Conservation (phyloP, 768 basidiomycete species). For the Hygrophoropsis aurantiaca region DNA sequence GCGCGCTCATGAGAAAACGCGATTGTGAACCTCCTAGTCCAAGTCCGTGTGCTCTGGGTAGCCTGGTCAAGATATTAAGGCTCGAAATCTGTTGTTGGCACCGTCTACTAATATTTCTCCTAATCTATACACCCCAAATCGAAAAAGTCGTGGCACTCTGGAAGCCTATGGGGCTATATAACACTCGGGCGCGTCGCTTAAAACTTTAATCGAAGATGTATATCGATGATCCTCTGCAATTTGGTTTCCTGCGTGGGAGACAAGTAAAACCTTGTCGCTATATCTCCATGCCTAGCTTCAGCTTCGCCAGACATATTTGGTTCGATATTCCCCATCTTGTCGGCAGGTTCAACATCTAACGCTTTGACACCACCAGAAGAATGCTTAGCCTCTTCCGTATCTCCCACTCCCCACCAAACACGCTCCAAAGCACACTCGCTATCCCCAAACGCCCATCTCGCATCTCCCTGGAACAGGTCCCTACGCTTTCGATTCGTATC, state of each 20-base stretch:
- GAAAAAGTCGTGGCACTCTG: slow-evolving; percentile 46
- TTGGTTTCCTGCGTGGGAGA: slow-evolving; percentile 30
- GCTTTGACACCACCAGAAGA: no score
- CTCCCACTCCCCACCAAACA: no score
- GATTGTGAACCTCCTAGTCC: no score
- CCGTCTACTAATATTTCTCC: not conserved
- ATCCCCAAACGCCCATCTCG: slow-evolving; percentile 50
- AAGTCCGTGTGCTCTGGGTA: no score
- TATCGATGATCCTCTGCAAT: slow-evolving; percentile 41
- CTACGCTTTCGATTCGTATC: slow-evolving; percentile 76
- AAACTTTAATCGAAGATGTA: slow-evolving; percentile 54
- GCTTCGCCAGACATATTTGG: not conserved
- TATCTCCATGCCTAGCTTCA: not conserved
- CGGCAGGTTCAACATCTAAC: no score
- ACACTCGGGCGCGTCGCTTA: slow-evolving; percentile 55
- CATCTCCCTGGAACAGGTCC: slow-evolving; percentile 64
- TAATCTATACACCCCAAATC: slow-evolving; percentile 38
- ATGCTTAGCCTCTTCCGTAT: no score
- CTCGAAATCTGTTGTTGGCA: not conserved
- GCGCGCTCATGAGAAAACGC: no score
- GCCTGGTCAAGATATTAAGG: not conserved
- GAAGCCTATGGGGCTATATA: slow-evolving; percentile 58
- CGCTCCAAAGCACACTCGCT: slow-evolving; percentile 15
- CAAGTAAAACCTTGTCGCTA: no score
- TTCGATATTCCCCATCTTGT: no score